Evolutionary conservation across 179 eudicot genomes (phyloP).

Genomic region (Amaranthus tricolor): DNA sequence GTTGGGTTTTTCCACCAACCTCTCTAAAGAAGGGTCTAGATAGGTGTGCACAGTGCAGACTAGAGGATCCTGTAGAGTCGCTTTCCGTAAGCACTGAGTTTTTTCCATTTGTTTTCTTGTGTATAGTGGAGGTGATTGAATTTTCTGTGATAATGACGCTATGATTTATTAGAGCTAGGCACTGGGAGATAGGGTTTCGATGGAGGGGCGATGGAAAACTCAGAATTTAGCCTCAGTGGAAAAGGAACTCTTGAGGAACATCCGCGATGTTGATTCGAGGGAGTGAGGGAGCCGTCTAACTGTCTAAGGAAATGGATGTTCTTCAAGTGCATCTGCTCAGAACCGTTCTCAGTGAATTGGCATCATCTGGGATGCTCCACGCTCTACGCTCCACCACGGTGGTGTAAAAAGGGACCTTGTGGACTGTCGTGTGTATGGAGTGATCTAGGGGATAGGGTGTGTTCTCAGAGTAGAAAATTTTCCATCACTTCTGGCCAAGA

Average conservation of each 20-base stretch:
- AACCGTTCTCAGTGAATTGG: no score
- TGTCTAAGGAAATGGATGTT: no score
- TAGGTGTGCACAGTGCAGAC: slow-evolving; percentile 11
- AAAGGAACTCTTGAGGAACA: not conserved
- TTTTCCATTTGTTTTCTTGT: slow-evolving; percentile 6
- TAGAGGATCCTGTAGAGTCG: not conserved
- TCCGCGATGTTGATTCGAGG: no score
- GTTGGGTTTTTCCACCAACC: slow-evolving; percentile 15
- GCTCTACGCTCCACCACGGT: no score
- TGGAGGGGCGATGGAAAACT: not conserved
- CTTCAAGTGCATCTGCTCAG: no score
- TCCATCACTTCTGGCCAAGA: no score
- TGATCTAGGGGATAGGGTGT: no score
- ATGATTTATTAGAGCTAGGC: not conserved
- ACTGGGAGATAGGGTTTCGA: not conserved
- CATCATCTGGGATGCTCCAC: no score
- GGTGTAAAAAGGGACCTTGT: no score
- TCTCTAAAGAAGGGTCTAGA: slow-evolving; percentile 5
- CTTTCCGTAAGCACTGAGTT: slow-evolving; percentile 17
- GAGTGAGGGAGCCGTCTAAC: no score
- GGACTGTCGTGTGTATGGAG: no score
- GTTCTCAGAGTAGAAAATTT: no score
- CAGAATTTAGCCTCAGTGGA: not conserved
- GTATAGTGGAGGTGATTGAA: slow-evolving; percentile 12
- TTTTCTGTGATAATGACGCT: not conserved